Evolutionary conservation across 768 basidiomycete genomes (phyloP).

Genomic region (Amanita phalloides): DNA sequence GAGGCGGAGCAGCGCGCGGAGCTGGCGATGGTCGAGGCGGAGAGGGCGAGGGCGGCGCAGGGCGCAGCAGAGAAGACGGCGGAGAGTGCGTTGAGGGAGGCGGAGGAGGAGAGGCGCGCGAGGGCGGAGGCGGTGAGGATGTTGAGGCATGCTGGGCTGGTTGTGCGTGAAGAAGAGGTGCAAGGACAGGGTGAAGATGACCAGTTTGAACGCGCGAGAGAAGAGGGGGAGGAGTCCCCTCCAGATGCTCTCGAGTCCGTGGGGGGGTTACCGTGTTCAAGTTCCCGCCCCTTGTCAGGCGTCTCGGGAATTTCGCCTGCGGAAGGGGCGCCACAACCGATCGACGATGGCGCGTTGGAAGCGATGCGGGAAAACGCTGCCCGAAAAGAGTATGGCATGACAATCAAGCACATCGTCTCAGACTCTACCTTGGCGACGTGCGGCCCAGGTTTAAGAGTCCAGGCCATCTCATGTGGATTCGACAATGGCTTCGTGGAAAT

Average conservation of each 20-base stretch:
- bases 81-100: neutral
- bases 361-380: neutral
- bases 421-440: conserved; percentile 11
- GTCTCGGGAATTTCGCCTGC: neutral
- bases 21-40: neutral
- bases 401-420: neutral
- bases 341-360: neutral
- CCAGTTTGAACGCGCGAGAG: no score
- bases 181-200: no score
- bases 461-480: conserved; percentile 10
- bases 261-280: neutral
- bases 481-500: conserved; percentile 9
- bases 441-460: conserved; percentile 12
- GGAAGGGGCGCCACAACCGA: neutral
- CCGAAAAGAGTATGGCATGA: neutral
- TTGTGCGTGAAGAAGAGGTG: neutral
- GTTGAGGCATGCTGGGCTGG: neutral
- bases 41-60: neutral
- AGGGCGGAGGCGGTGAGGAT: neutral
- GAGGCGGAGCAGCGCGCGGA: neutral
- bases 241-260: neutral
- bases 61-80: neutral
- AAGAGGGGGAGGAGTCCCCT: neutral
- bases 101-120: neutral
- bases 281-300: no score